Percentiles rank a stretch among this genome's conserved stretches.
These are phyloP conservation scores for Calocybe cyanea DNA, from an alignment of 768 basidiomycete species.

Conservation along the genomic window DNA sequence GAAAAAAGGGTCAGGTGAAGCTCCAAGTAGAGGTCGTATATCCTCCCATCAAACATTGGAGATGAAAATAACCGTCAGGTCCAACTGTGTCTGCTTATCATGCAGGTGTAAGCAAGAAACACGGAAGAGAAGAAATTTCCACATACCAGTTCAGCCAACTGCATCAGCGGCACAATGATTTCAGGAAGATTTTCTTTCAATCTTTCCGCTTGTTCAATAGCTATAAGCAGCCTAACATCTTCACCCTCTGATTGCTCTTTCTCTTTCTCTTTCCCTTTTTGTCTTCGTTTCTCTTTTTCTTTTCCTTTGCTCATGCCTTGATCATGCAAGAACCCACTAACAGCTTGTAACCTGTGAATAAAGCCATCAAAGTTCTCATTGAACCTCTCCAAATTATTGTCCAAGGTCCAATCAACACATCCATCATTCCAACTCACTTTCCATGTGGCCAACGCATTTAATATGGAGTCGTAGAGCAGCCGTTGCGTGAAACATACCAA, in stretches of 20 bases:
- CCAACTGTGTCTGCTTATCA: slow-evolving; percentile 53
- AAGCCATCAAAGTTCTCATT: slow-evolving; percentile 69
- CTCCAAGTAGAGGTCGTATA: slow-evolving; percentile 61
- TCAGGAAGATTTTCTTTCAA: slow-evolving; percentile 57
- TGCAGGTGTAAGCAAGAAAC: no score
- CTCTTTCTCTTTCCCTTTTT: slow-evolving; percentile 17
- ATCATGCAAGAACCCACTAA: slow-evolving; percentile 18
- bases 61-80: slow-evolving; percentile 57
- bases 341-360: slow-evolving; percentile 56
- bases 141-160: slow-evolving; percentile 68
- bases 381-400: slow-evolving; percentile 37
- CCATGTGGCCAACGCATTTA: slow-evolving; percentile 60
- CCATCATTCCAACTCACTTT: slow-evolving; percentile 56
- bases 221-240: slow-evolving; percentile 63
- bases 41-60: slow-evolving; percentile 71
- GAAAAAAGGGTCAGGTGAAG: slow-evolving; percentile 70
- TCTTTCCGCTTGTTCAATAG: slow-evolving; percentile 66
- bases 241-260: slow-evolving; percentile 18
- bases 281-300: slow-evolving; percentile 20
- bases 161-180: slow-evolving; percentile 67
- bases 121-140: no score
- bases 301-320: slow-evolving; percentile 26
- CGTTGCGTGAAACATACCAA: slow-evolving; percentile 58
- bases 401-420: slow-evolving; percentile 53
- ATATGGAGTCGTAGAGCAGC: slow-evolving; percentile 60